Evolutionary conservation across 176 grass and related monocot species (phyloP), one percentile per base, ranked within the genome.

Genomic region (Ananas comosus): DNA sequence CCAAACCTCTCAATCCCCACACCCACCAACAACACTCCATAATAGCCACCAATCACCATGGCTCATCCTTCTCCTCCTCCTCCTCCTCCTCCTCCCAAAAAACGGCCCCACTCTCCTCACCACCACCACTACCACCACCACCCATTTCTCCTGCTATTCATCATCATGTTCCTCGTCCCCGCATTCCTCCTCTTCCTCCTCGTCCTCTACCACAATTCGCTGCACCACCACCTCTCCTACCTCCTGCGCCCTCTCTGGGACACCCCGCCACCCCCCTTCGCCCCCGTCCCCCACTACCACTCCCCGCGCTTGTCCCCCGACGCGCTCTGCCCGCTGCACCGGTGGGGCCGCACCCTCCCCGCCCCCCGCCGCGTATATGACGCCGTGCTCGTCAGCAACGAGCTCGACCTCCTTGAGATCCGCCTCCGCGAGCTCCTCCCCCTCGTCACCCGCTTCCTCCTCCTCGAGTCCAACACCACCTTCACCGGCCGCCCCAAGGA

Each of bases 201-300:
- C 4, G 33, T 42, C 33, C 33, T 42, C 33, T 42, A 42, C 33
- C 33, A 6, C 33, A 42, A 42, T 42, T 42, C 33, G 33, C 4
- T 42, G 4, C 33, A 42, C 33, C 33, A 50, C 72, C 72, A 80
- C 61, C 67, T 85, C 51, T 65, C 94, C 69, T 97, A 97, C 84
- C 68, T 97, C 53, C 77, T 97, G 61, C 77, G 86, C n/a, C 89
- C 94, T 3, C 74, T 97, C 27, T 97, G 94, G 94, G 94, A 97
- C 65, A 83, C 72, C 1, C 84, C 94, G 5, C 94, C 94, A 1
- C 79, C 14, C 48, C 86, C 94, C 42, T 97, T 97, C 79, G 51
- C 65, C 81, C 77, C 73, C 64, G 73, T 97, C 19, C 89, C 94
- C 1, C 94, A 97, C 79, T 97, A 85, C 77, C 89, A 87, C 73